Evolutionary conservation across 2,329 filamentous ascomycete species (phyloP).

Genomic region (Hymenotorrendiella dingleyae): DNA sequence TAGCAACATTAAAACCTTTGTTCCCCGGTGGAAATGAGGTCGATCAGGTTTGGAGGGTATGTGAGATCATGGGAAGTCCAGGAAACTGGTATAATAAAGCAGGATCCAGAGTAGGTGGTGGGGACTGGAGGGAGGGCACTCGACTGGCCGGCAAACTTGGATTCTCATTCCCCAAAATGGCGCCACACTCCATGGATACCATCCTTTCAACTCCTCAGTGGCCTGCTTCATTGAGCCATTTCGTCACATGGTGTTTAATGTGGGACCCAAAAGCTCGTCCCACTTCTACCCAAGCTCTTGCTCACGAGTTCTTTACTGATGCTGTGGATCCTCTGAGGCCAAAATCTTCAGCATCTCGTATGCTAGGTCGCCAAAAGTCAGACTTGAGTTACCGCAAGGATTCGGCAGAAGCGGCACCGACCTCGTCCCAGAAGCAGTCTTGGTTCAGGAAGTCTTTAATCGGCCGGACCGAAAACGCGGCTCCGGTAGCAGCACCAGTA

Average conservation of each 20-base stretch:
- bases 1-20: constrained; percentile 90
- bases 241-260: constrained; percentile 98
- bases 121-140: constrained; percentile 95
- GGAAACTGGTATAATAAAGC: constrained; percentile 97
- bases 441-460: constrained; percentile 98
- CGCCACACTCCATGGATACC: constrained; percentile 91
- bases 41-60: constrained; percentile 97
- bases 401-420: constrained; percentile 45
- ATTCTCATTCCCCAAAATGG: constrained; percentile 99
- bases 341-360: constrained; percentile 80
- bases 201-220: constrained; percentile 87
- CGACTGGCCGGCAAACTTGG: constrained; percentile 90
- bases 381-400: constrained; percentile 72
- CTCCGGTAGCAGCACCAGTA: constrained; percentile 47
- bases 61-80: constrained; percentile 98
- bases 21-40: constrained; percentile 98
- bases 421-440: constrained; percentile 73
- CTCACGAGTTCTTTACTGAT: constrained; percentile 90
- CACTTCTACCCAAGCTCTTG: constrained; percentile 87
- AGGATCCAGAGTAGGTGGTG: constrained; percentile 79
- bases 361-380: constrained; percentile 85
- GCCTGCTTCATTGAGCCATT: constrained; percentile 80
- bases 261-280: constrained; percentile 94
- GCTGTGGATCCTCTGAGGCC: constrained; percentile 86
- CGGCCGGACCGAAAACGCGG: constrained; percentile 63